Conservation (phyloP, 768 basidiomycete species). For the Termitomyces sp. region DNA sequence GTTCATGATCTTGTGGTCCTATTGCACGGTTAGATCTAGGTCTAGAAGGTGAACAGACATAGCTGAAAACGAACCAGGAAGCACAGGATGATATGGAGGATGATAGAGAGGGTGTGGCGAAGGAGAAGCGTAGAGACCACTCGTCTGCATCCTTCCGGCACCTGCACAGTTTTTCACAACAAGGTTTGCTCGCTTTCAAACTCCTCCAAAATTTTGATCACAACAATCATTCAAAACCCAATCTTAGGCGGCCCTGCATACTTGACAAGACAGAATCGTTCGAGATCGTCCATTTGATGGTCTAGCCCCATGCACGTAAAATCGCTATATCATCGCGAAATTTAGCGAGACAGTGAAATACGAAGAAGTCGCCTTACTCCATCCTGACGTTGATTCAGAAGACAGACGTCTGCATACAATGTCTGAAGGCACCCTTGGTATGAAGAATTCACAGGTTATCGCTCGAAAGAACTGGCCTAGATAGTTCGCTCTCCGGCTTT, state of each 20-base stretch:
- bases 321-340: too few species aligned
- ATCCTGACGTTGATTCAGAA: too few species aligned
- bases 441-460: too few species aligned
- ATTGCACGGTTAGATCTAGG: slow-evolving; percentile 14
- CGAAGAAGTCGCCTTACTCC: too few species aligned
- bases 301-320: too few species aligned
- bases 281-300: too few species aligned
- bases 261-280: background rate
- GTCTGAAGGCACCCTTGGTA: too few species aligned
- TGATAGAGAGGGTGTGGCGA: slow-evolving; percentile 33
- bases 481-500: too few species aligned
- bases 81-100: slow-evolving; percentile 29
- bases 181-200: slow-evolving; percentile 39
- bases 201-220: background rate
- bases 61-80: slow-evolving; percentile 22
- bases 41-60: slow-evolving; percentile 9
- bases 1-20: slow-evolving; percentile 48
- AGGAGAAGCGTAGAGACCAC: slow-evolving; percentile 32
- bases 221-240: background rate
- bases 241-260: background rate
- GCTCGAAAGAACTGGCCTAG: too few species aligned
- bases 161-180: slow-evolving; percentile 72
- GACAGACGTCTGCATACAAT: too few species aligned
- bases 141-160: slow-evolving; percentile 59
- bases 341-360: too few species aligned